These are phyloP conservation scores for Cystobasidium sp. DNA, from an alignment of 1,284 basidiomycete species.

Conservation along the genomic window DNA sequence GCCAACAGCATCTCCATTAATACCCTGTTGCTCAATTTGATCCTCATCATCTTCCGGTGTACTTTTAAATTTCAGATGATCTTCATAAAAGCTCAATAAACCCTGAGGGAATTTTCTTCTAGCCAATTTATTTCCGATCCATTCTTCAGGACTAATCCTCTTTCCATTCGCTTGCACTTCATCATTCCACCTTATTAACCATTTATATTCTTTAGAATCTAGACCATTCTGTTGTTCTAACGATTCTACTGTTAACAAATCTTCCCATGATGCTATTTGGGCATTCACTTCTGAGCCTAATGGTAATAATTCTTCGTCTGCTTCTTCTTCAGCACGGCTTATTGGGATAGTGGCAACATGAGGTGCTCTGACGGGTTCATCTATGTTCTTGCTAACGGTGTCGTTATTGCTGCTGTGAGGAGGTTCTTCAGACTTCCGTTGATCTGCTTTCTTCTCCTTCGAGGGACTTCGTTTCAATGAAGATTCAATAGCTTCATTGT, in stretches of 20 bases:
- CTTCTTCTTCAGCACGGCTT: constrained; percentile 3
- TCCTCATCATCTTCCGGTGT: constrained; percentile 12
- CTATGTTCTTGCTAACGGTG: not conserved
- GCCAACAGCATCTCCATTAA: constrained; percentile 1
- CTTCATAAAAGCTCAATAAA: constrained; percentile 34
- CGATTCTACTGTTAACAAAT: constrained; percentile 12
- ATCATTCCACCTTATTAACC: constrained; percentile 21
- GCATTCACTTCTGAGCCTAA: not conserved
- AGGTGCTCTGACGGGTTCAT: not conserved
- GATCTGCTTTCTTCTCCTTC: constrained; percentile 23
- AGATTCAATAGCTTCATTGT: constrained; percentile 2
- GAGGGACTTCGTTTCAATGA: constrained; percentile 9
- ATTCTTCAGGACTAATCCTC: not conserved
- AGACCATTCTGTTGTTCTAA: constrained; percentile 5
- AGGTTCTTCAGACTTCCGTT: constrained; percentile 11
- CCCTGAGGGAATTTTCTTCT: constrained; percentile 37
- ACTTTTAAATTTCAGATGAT: constrained; percentile 36
- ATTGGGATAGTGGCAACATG: not conserved
- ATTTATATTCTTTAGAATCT: constrained; percentile 8
- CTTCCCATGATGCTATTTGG: constrained; percentile 19
- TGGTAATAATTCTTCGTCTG: not conserved
- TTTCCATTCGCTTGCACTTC: not conserved
- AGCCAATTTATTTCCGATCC: constrained; percentile 26
- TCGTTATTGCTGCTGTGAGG: not conserved
- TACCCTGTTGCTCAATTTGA: not conserved